phyloP scores from a whole-genome alignment of 176 grass and related monocot species.

The Raddia distichophylla region DNA sequence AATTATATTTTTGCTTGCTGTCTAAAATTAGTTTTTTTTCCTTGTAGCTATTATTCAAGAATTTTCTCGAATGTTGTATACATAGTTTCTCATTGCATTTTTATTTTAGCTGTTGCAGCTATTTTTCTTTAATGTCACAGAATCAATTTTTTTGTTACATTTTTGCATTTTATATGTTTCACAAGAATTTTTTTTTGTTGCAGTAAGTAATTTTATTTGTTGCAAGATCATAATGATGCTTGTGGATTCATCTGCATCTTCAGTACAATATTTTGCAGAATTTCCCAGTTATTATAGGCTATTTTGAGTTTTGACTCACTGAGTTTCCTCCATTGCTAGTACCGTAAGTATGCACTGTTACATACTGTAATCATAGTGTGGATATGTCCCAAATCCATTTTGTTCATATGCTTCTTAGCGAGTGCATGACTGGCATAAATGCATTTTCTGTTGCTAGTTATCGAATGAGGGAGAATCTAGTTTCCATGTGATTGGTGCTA shows the following conservation, averaged over 20 bases:
- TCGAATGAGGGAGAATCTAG: background rate
- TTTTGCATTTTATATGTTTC: too few relatives aligned
- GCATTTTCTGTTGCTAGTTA: background rate
- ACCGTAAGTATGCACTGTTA: background rate
- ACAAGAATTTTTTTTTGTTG: too few relatives aligned
- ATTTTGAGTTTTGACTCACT: background rate
- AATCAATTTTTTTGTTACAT: too few relatives aligned
- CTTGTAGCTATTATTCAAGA: too few relatives aligned
- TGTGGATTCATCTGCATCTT: background rate
- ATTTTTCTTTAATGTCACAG: too few relatives aligned
- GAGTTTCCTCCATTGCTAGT: background rate
- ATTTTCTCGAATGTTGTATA: too few relatives aligned
- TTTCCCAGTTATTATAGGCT: background rate
- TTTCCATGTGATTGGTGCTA: conserved; percentile 4
- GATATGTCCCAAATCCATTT: background rate
- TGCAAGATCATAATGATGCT: background rate
- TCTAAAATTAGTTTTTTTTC: too few relatives aligned
- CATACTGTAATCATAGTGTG: background rate
- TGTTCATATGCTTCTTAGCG: background rate
- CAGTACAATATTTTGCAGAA: background rate
- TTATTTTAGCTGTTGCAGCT: too few relatives aligned
- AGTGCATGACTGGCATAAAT: background rate
- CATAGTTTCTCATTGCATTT: too few relatives aligned
- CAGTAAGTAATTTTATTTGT: too few relatives aligned
- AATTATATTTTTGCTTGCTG: too few relatives aligned